These are phyloP conservation scores for Colletotrichum echinochloae DNA, from an alignment of 2,329 filamentous ascomycete genomes.

Conservation along the genomic window DNA sequence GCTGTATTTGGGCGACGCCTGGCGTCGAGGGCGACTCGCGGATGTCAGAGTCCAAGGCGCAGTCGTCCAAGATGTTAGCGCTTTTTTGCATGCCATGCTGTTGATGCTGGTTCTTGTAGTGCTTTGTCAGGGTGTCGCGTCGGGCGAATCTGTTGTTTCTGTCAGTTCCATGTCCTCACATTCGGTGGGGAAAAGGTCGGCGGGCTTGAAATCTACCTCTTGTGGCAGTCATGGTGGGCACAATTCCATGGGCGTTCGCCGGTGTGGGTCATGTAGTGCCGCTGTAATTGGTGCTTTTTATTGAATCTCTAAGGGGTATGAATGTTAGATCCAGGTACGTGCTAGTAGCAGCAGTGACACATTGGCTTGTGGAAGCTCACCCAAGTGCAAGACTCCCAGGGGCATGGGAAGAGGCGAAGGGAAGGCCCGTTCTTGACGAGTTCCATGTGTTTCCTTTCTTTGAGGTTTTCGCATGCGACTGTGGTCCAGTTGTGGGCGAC, in stretches of 20 bases:
- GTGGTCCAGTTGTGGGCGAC: too few relatives aligned
- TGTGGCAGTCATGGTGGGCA: slow-evolving; percentile 70
- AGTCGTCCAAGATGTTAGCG: slow-evolving; percentile 65
- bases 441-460: slow-evolving; percentile 72
- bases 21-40: slow-evolving; percentile 72
- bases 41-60: slow-evolving; percentile 66
- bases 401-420: slow-evolving; percentile 72
- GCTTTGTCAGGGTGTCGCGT: slow-evolving; percentile 78
- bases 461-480: too few relatives aligned
- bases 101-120: slow-evolving; percentile 72
- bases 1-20: slow-evolving; percentile 63
- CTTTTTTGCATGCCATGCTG: slow-evolving; percentile 68
- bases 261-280: slow-evolving; percentile 77
- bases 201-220: slow-evolving; percentile 60
- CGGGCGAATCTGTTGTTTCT: slow-evolving; percentile 70
- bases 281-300: slow-evolving; percentile 76
- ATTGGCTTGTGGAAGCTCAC: slow-evolving; percentile 52
- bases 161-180: slow-evolving; percentile 40
- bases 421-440: slow-evolving; percentile 73
- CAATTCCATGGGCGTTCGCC: slow-evolving; percentile 76
- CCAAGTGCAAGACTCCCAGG: slow-evolving; percentile 72
- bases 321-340: slow-evolving; percentile 36
- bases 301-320: slow-evolving; percentile 72
- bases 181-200: too few relatives aligned
- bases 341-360: background rate